Conservation (phyloP, 441 rosid species). For the Erodium moschatum region DNA sequence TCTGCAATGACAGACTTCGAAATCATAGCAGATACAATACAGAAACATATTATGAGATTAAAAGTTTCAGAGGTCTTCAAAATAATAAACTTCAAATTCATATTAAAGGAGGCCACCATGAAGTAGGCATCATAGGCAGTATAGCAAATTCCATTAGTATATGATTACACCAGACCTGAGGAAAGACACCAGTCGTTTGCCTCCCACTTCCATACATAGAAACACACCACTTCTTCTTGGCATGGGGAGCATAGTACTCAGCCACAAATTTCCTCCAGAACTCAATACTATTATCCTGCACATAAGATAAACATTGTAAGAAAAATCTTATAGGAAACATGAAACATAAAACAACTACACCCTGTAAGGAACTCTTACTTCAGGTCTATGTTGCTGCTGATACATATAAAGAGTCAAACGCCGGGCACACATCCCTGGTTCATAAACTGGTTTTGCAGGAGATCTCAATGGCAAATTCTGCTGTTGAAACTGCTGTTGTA, state of each 20-base stretch:
- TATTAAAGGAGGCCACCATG: constrained; percentile 7
- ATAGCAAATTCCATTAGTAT: constrained; percentile 7
- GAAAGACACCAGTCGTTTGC: constrained; percentile 67
- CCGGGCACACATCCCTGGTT: constrained; percentile 92
- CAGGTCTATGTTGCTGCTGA: constrained; percentile 93
- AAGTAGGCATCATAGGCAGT: too few relatives aligned
- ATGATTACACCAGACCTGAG: constrained; percentile 48
- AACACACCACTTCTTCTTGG: constrained; percentile 81
- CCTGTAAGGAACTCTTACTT: constrained; percentile 42
- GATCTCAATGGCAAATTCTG: constrained; percentile 66
- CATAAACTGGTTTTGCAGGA: constrained; percentile 61
- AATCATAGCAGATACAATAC: constrained; percentile 3
- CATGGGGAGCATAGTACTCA: constrained; percentile 61
- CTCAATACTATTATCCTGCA: constrained; percentile 74
- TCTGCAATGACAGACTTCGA: constrained; percentile 6
- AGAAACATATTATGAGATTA: not conserved
- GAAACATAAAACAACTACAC: not conserved
- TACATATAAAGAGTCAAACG: constrained; percentile 81
- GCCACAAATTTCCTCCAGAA: constrained; percentile 80
- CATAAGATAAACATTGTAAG: constrained; percentile 15
- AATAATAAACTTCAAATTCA: constrained; percentile 14
- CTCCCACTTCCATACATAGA: constrained; percentile 75
- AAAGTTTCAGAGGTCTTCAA: not conserved
- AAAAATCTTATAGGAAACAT: not conserved
- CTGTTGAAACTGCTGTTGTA: constrained; percentile 74